These are phyloP conservation scores for Rhynchosporium secalis DNA, from an alignment of 2,329 filamentous ascomycete species.

Conservation along the genomic window DNA sequence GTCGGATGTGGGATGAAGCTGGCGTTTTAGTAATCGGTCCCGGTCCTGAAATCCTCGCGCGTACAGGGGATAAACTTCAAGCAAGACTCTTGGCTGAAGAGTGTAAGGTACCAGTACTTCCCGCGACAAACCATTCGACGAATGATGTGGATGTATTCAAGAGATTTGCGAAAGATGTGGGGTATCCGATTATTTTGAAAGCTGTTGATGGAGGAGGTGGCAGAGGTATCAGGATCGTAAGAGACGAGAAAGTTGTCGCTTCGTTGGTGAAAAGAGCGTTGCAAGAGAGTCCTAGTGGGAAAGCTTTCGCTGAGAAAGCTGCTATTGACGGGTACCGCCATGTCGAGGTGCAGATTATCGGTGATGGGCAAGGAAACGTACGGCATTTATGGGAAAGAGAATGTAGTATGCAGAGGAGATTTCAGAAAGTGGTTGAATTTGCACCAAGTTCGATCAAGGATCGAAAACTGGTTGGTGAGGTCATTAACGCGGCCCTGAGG, in stretches of 20 bases:
- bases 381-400: constrained; percentile 49
- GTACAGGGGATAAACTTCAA: constrained; percentile 47
- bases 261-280: constrained; percentile 56
- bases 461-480: constrained; percentile 40
- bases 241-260: constrained; percentile 51
- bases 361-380: constrained; percentile 51
- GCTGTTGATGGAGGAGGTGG: constrained; percentile 63
- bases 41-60: constrained; percentile 43
- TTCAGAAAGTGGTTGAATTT: constrained; percentile 59
- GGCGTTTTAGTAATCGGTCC: constrained; percentile 71
- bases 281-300: constrained; percentile 58
- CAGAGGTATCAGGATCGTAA: constrained; percentile 61
- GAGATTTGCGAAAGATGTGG: constrained; percentile 43
- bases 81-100: constrained; percentile 66
- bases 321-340: constrained; percentile 59
- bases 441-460: constrained; percentile 64
- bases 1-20: constrained; percentile 65
- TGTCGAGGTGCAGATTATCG: constrained; percentile 53
- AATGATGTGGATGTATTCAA: constrained; percentile 62
- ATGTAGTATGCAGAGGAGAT: constrained; percentile 51
- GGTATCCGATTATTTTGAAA: constrained; percentile 57
- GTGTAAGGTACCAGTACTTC: constrained; percentile 68
- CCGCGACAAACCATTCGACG: constrained; percentile 65
- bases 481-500: constrained; percentile 50
- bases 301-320: constrained; percentile 59